These are phyloP conservation scores for Aspergillus ustus DNA, from an alignment of 2,329 filamentous ascomycete species.

Conservation along the genomic window DNA sequence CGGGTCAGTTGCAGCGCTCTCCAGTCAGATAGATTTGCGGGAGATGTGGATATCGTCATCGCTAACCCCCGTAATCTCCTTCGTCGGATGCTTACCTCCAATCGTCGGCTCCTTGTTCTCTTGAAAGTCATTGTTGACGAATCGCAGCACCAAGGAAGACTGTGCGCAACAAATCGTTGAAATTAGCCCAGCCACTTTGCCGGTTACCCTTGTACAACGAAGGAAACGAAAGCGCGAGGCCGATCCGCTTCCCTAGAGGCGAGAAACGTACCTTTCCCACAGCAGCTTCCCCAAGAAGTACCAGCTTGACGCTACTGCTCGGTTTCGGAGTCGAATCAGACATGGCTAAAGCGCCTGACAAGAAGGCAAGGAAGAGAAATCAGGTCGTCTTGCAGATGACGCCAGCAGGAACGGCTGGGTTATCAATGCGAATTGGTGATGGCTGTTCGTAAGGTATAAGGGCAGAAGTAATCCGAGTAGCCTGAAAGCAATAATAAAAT, in stretches of 20 bases:
- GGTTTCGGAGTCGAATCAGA: conserved; percentile 84
- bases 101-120: conserved; percentile 99
- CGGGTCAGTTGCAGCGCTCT: conserved; percentile 2
- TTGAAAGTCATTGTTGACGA: conserved; percentile 99
- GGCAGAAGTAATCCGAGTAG: conserved; percentile 24
- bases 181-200: conserved; percentile 23
- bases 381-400: conserved; percentile 36
- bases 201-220: conserved; percentile 25
- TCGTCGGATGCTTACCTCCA: conserved; percentile 67
- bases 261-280: conserved; percentile 84
- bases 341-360: conserved; percentile 55
- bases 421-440: conserved; percentile 33
- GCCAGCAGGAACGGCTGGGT: conserved; percentile 23
- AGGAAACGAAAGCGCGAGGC: conserved; percentile 12
- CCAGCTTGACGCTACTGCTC: conserved; percentile 99
- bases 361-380: conserved; percentile 22
- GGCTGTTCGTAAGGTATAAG: conserved; percentile 28
- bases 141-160: conserved; percentile 96
- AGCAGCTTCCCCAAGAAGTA: conserved; percentile 93
- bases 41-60: conserved; percentile 1
- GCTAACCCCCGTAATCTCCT: not conserved
- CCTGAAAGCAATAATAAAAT: conserved; percentile 21
- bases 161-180: conserved; percentile 43
- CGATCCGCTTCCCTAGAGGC: not conserved
- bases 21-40: not conserved